Conservation (phyloP, 352 stramenopile species). For the Globisporangium barbulae region DNA sequence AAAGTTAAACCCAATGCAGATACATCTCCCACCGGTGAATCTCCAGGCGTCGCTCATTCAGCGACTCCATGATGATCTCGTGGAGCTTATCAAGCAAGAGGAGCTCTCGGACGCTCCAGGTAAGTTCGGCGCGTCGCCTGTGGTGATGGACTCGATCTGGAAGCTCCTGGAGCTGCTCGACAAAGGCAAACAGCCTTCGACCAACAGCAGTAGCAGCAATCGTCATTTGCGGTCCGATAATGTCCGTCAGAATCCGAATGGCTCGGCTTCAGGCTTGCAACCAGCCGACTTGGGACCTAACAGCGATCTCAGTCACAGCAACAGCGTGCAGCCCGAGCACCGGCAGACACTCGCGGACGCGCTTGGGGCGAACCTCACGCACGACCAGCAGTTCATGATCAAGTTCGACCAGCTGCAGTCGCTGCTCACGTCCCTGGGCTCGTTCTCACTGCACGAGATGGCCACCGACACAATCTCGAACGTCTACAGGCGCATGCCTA, state of each 20-base stretch:
- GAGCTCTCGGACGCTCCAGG: constrained; percentile 4
- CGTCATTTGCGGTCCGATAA: neutral
- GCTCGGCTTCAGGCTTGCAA: neutral
- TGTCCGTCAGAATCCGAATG: neutral
- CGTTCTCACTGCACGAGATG: constrained; percentile 45
- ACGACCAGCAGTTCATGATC: constrained; percentile 59
- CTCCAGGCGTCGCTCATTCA: constrained; percentile 25
- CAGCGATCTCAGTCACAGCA: neutral
- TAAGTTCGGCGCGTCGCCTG: constrained; percentile 15
- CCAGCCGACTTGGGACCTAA: neutral
- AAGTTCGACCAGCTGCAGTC: constrained; percentile 67
- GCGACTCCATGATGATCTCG: constrained; percentile 41
- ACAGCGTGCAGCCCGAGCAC: neutral
- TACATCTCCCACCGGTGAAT: constrained; percentile 5
- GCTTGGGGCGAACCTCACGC: constrained; percentile 27
- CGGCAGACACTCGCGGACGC: constrained; percentile 10
- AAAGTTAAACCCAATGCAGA: neutral
- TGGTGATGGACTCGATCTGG: constrained; percentile 16
- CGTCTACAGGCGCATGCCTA: constrained; percentile 44
- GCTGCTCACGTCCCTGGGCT: constrained; percentile 32
- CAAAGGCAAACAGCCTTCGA: constrained; percentile 7
- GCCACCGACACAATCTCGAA: constrained; percentile 48
- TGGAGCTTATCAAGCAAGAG: constrained; percentile 56
- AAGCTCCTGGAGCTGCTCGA: constrained; percentile 45
- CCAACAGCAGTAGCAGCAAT: neutral